These are phyloP conservation scores for Exobasidium rhododendri DNA, from an alignment of 1,284 basidiomycete genomes.

Conservation along the genomic window DNA sequence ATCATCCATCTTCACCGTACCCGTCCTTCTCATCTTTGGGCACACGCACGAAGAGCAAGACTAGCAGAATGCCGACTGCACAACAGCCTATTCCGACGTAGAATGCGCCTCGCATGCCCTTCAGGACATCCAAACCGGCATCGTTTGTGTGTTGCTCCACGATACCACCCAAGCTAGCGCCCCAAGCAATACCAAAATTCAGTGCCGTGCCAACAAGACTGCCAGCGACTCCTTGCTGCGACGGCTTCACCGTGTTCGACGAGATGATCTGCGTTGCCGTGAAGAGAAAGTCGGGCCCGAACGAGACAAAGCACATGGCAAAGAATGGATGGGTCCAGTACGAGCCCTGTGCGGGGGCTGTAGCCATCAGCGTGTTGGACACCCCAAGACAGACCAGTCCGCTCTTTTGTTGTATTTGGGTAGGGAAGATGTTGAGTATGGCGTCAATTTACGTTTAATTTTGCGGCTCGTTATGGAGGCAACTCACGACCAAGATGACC, in stretches of 20 bases:
- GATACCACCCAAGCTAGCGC: not conserved
- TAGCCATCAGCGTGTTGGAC: not conserved
- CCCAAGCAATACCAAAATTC: constrained; percentile 1
- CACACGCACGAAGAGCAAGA: not conserved
- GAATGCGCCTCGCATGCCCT: not conserved
- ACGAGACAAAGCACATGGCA: not conserved
- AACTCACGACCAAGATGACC: constrained; percentile 1
- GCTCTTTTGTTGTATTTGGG: too few species aligned
- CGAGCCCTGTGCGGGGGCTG: not conserved
- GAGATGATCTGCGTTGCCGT: not conserved
- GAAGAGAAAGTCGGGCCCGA: constrained; percentile 6
- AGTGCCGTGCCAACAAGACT: not conserved
- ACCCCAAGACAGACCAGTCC: not conserved
- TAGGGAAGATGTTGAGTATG: not conserved
- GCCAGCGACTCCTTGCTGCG: constrained; percentile 7
- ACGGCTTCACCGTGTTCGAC: constrained; percentile 4
- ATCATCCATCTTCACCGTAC: not conserved
- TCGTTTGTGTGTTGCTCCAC: not conserved
- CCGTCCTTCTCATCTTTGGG: not conserved
- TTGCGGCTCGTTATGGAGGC: too few species aligned
- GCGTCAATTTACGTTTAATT: not conserved
- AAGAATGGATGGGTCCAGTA: constrained; percentile 7
- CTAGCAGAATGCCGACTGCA: not conserved
- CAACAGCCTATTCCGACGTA: not conserved
- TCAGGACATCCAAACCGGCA: not conserved